Percentiles rank a stretch among this genome's conserved stretches.
Evolutionary conservation across 805 yeast genomes (phyloP).

Genomic region (Nakazawaea siamensis): DNA sequence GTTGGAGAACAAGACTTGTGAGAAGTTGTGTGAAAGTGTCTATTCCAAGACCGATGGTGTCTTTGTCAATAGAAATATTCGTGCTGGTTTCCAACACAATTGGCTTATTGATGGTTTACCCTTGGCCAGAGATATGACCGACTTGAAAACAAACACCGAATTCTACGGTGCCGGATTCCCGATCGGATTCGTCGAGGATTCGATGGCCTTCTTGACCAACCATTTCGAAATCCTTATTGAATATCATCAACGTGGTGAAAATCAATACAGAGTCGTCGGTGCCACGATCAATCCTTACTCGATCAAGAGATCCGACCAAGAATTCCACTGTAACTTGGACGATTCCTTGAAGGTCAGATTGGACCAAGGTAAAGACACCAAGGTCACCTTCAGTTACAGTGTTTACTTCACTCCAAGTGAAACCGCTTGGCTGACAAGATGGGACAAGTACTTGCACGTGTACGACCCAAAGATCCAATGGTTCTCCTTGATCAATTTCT

Average conservation of each 20-base stretch:
- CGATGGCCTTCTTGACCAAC: slow-evolving; percentile 57
- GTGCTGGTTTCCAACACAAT: slow-evolving; percentile 79
- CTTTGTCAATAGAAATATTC: slow-evolving; percentile 71
- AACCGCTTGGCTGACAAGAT: slow-evolving; percentile 94
- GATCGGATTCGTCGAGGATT: slow-evolving; percentile 60
- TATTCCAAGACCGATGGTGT: slow-evolving; percentile 62
- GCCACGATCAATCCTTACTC: slow-evolving; percentile 72
- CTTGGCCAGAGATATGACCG: slow-evolving; percentile 60
- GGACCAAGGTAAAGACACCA: slow-evolving; percentile 38
- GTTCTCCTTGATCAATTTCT: slow-evolving; percentile 86
- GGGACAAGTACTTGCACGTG: slow-evolving; percentile 94
- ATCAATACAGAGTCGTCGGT: slow-evolving; percentile 83
- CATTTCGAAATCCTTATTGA: slow-evolving; percentile 77
- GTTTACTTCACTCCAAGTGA: slow-evolving; percentile 62
- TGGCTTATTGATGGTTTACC: slow-evolving; percentile 96
- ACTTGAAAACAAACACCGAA: slow-evolving; percentile 46
- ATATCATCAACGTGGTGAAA: slow-evolving; percentile 67
- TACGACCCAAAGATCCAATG: slow-evolving; percentile 92
- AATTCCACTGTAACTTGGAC: slow-evolving; percentile 13
- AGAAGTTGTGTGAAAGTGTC: slow-evolving; percentile 46
- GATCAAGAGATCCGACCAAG: slow-evolving; percentile 12
- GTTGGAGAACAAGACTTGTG: slow-evolving; percentile 67
- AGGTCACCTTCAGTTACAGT: slow-evolving; percentile 78
- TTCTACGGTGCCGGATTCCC: slow-evolving; percentile 80
- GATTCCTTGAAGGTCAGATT: slow-evolving; percentile 37